Percentiles rank a stretch among this genome's conserved stretches.
These are phyloP conservation scores for Neoarthrinium moseri DNA, from an alignment of 2,329 filamentous ascomycete species.

Conservation along the genomic window DNA sequence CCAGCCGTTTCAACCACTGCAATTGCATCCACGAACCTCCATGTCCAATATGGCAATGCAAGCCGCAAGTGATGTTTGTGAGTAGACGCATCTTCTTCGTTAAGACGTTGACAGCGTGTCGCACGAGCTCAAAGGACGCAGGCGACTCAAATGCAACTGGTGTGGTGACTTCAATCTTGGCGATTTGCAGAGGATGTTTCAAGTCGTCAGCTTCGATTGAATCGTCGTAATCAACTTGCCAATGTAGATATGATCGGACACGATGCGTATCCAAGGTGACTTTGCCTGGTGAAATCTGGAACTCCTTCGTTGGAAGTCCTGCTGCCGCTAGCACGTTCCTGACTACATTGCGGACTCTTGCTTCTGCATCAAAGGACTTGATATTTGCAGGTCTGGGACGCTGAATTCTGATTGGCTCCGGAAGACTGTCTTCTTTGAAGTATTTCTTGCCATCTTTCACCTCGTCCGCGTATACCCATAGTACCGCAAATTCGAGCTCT, in stretches of 20 bases:
- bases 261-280: background rate
- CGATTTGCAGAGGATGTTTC: background rate
- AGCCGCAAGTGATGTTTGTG: slow-evolving; percentile 14
- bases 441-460: background rate
- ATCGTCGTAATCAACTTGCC: background rate
- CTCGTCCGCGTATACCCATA: background rate
- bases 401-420: too few relatives aligned
- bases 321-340: background rate
- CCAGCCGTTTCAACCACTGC: slow-evolving; percentile 10
- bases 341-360: background rate
- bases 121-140: slow-evolving; percentile 11
- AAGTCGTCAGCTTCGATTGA: background rate
- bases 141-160: slow-evolving; percentile 11
- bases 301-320: background rate
- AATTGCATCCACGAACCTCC: slow-evolving; percentile 12
- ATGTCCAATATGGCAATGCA: slow-evolving; percentile 20
- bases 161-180: slow-evolving; percentile 11
- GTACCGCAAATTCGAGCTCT: slow-evolving; percentile 2
- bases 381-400: background rate
- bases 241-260: background rate
- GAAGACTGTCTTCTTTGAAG: too few relatives aligned
- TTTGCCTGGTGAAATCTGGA: background rate
- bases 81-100: background rate
- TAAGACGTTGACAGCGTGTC: slow-evolving; percentile 14
- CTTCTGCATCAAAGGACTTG: background rate